Base-by-base conservation (phyloP, 2,329 filamentous ascomycete species). In the Fusarium metavorans region DNA sequence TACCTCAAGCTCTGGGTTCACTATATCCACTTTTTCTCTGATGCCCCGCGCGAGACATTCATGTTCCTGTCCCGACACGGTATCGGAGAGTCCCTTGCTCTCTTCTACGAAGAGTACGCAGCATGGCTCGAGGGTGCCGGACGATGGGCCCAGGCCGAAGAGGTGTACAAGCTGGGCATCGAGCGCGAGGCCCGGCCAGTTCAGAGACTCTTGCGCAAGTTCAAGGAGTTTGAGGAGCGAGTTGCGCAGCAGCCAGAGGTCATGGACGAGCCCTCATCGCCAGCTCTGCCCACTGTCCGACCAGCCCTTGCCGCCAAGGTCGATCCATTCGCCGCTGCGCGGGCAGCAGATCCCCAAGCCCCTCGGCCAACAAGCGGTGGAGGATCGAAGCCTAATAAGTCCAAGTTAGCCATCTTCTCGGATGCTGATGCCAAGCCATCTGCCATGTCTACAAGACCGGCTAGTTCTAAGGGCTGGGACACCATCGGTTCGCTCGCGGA, bases 81-180 rank as follows among this genome's bases (percentile, higher is more conserved):
- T 72, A 94, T 99, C 70, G 97, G 96, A 70, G 95, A 98, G 79
- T 87, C 88, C 1, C 88, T 99, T 4, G 97, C 97, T 2, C 86
- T 98, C 5, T 99, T 95, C 83, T 99, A 99, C 83, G 97, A 99
- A 82, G 97, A 98, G 80, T 99, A 97, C 81, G 95, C 97, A 1
- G 93, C 91, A 2, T 98, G 95, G 94, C 87, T 99, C 8, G 97
- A 99, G 84, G 88, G 91, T 39, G 93, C 92, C 8, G 93, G 92
- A 16, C 88, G 96, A 73, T 98, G 95, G 93, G 89, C 88, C 25
- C 97, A 99, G 82, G 96, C 97, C 1, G 95, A 98, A 77, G 97
- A 99, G 82, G 94, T 99, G 1, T 98, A 97, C 82, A 92, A 92
- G 77, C 87, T 98, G 74, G 97, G 97, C 2, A 93, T 99, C 64